phyloP scores from a whole-genome alignment of 2,329 filamentous ascomycete genomes.

The Aspergillus pseudoterreus region DNA sequence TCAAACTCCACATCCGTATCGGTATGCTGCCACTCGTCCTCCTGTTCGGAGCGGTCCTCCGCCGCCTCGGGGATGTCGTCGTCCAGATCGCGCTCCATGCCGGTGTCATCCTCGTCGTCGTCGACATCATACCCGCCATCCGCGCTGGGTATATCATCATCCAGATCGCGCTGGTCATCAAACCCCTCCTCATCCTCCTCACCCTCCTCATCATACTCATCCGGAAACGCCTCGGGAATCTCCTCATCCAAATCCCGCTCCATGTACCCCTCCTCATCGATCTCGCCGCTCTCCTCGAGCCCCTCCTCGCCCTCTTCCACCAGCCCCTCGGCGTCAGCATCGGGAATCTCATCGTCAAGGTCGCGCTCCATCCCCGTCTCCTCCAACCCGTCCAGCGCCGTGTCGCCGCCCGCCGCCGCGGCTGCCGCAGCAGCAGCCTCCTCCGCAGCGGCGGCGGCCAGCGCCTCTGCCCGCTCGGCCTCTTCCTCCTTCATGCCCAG shows the following conservation, averaged over 20 bases:
- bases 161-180: constrained; percentile 44
- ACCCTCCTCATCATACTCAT: constrained; percentile 39
- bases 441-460: constrained; percentile 70
- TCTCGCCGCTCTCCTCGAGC: constrained; percentile 51
- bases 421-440: constrained; percentile 66
- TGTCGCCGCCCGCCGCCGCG: constrained; percentile 39
- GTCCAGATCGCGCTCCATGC: constrained; percentile 66
- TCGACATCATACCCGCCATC: constrained; percentile 36
- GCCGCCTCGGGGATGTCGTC: constrained; percentile 64
- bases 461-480: constrained; percentile 81
- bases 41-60: constrained; percentile 42
- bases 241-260: constrained; percentile 68
- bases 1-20: constrained; percentile 66
- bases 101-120: constrained; percentile 19
- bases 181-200: constrained; percentile 39
- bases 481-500: constrained; percentile 87
- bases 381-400: constrained; percentile 33
- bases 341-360: constrained; percentile 32
- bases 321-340: constrained; percentile 38
- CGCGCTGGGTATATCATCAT: constrained; percentile 61
- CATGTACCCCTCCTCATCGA: constrained; percentile 48
- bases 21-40: constrained; percentile 69
- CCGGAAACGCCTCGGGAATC: constrained; percentile 60
- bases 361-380: constrained; percentile 28
- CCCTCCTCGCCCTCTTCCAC: constrained; percentile 45